Base-by-base conservation (phyloP, 2,329 filamentous ascomycete genomes). In the Ophiostoma novo-ulmi region DNA sequence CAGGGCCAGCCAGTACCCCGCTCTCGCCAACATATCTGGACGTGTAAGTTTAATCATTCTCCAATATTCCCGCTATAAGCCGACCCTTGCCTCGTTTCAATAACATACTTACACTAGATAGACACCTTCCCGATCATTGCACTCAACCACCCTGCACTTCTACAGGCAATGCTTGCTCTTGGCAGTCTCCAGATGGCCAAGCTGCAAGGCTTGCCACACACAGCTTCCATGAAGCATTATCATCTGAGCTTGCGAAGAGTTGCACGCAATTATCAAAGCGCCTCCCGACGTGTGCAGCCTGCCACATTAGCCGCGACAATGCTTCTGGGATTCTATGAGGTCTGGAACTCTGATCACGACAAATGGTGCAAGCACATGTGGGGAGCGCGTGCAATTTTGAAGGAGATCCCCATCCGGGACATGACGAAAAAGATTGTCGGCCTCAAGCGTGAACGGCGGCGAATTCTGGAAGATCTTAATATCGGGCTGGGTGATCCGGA, bases 341-440 rank as follows among this genome's bases (percentile, higher is more conserved):
- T 97, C 22, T 95, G 94, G 89, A 91, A 91, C 48, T 94, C 93
- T 31, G 94, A 99, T 75, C 94, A 98, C 76, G 89, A 91, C 70
- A 97, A 97, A 78, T 99, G 95, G 95, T 95, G 92, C 76, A 94
- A 91, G 73, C 95, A 98, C 80, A 83, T 98, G 52, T 88, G 92
- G 67, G 95, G 95, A 14, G 92, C 93, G 11, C 89, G 90, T 58
- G 90, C 94, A 73, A 84, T 98, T 39, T 85, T 98, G 36, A 86
- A 87, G 69, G 94, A 98, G 77, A 91, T 96, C 61, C 90, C 95
- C 68, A 91, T 93, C 72, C 85, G 85, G 11, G 85, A 87, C 1
- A 90, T 94, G 82, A 92, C 91, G 0, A 87, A 86, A 71, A 85
- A 89, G 70, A 88, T 93, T 71, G 85, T 94, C 72, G 84, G 85